A percentile compares a stretch with the other conserved stretches of the same genome.
Evolutionary conservation across 2,329 filamentous ascomycete genomes (phyloP).

Genomic region (Plenodomus tracheiphilus): DNA sequence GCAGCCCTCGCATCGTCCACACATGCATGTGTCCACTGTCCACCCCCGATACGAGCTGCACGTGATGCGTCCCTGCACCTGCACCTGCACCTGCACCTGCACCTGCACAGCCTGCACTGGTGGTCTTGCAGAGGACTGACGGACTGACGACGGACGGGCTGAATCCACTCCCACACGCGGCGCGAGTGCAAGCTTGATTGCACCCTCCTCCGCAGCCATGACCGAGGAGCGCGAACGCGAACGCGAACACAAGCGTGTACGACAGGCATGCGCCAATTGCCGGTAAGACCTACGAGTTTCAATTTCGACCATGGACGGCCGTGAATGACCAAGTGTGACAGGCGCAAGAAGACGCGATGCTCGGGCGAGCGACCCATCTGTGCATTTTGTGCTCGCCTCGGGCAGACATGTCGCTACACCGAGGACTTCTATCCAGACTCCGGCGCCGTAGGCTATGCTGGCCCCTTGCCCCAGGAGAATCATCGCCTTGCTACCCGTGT

Average conservation of each 20-base stretch:
- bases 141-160: too few species aligned
- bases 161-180: too few species aligned
- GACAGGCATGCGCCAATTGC: slow-evolving; percentile 14
- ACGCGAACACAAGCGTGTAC: slow-evolving; percentile 10
- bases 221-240: slow-evolving; percentile 7
- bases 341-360: slow-evolving; percentile 14
- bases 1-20: too few species aligned
- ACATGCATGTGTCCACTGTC: too few species aligned
- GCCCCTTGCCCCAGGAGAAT: slow-evolving; percentile 1
- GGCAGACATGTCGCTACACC: slow-evolving; percentile 9
- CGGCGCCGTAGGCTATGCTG: not conserved
- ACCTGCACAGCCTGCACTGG: too few species aligned
- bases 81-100: too few species aligned
- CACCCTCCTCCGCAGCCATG: not conserved
- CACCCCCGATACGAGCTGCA: slow-evolving; percentile 1
- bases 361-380: slow-evolving; percentile 11
- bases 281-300: not conserved
- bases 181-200: too few species aligned
- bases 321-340: not conserved
- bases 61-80: not conserved
- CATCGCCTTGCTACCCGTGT: slow-evolving; percentile 3
- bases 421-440: slow-evolving; percentile 2
- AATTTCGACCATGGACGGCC: not conserved
- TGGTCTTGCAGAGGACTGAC: not conserved
- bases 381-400: slow-evolving; percentile 10